These are phyloP conservation scores for Gossypium herbaceum DNA, from an alignment of 345 rosid species.

Conservation along the genomic window DNA sequence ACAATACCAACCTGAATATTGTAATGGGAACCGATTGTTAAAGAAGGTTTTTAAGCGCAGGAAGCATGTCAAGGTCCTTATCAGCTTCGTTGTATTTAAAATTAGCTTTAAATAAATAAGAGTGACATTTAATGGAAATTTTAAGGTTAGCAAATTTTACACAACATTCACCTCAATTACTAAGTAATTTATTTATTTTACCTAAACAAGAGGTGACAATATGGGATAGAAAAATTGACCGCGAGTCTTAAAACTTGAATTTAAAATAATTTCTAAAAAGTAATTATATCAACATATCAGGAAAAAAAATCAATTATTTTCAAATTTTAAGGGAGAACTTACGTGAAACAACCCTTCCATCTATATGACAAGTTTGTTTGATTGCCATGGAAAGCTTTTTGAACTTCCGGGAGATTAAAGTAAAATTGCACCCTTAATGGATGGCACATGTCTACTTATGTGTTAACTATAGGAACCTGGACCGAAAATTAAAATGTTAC, in stretches of 20 bases:
- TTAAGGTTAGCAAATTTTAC: too few species aligned
- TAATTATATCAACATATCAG: too few species aligned
- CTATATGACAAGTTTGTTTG: not conserved
- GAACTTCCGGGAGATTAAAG: not conserved
- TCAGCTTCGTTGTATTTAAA: not conserved
- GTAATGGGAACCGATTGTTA: not conserved
- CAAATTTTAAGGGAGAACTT: not conserved
- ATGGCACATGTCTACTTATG: too few species aligned
- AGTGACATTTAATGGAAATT: too few species aligned
- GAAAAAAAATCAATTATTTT: not conserved
- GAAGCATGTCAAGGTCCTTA: not conserved
- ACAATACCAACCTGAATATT: constrained; percentile 2
- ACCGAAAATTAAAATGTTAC: too few species aligned
- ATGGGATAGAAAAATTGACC: too few species aligned
- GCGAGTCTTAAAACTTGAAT: not conserved
- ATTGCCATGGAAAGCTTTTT: not conserved
- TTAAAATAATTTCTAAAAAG: not conserved
- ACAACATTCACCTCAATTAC: too few species aligned
- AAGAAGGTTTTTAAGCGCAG: not conserved
- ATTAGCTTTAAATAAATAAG: not conserved
- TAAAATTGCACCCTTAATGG: too few species aligned
- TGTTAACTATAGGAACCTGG: too few species aligned
- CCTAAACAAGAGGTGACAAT: too few species aligned
- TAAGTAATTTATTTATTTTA: too few species aligned
- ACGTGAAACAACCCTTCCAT: not conserved